Base-by-base conservation (phyloP, 2,329 filamentous ascomycete genomes). In the Fusarium pseudoanthophilum region DNA sequence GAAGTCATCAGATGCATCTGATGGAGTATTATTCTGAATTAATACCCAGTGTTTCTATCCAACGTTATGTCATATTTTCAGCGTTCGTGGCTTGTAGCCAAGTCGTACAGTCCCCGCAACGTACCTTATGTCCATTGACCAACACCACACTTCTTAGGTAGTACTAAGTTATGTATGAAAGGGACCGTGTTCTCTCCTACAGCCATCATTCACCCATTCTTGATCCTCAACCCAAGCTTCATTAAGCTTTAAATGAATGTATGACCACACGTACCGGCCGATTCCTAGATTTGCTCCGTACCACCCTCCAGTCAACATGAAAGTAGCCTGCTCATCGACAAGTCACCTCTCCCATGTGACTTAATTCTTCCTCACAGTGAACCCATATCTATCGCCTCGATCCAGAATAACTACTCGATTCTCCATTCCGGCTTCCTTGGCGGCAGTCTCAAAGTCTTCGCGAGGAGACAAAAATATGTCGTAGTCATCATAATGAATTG, bases 401-500 rank as follows among this genome's bases (percentile, higher is more conserved):
- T 91, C 88, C 64, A 92, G 78, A 82, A 91, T 91, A 8, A 92
- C 86, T 6, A 91, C 88, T 73, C 85, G 85, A 5, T 87, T 82
- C 20, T 78, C 75, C 71, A 89, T 79, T 3, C 87, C 88, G 5
- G 86, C 87, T 55, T 84, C 82, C 40, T 85, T 80, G 5, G 92
- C 85, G 45, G 85, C 86, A 61, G 85, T 85, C 80, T 88, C 87
- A 76, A 92, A 92, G 63, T 92, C 89, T 2, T 83, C 81, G 66
- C 92, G 78, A n/a, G 88, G 85, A 24, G 86, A 89, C 60, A 89
- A 67, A 74, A 92, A 89, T 5, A 90, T 88, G 71, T 88, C 85
- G 73, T 92, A 92, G 74, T 91, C 89, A 77, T 92, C 89, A 75
- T 85, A 91, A 77, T 92, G 89, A 42, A 92, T 87, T 7, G 90